Base-by-base conservation (phyloP, 441 rosid species). In the Adansonia grandidieri region DNA sequence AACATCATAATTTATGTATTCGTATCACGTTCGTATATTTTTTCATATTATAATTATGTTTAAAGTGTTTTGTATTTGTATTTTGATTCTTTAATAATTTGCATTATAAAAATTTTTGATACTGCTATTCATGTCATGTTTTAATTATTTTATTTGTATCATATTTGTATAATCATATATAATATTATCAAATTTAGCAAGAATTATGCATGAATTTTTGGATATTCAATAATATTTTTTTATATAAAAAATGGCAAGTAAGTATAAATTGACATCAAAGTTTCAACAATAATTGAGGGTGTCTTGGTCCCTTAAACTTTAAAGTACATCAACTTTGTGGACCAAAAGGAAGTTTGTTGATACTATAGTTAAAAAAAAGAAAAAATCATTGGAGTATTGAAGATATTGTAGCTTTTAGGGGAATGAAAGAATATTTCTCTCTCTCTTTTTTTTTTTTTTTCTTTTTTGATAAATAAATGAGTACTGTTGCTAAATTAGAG, bases 241-340 rank as follows among this genome's bases (percentile, higher is more conserved):
- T 24, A 0, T 63, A 75, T 63, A 11, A 15, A 45, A 74, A 63
- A 5, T 61, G 28, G 9, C n/a, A 19, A 62, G 32, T 47, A 17
- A 2, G 10, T 9, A 61, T 9, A 45, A 75, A 20, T 51, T 63
- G 57, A 62, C 47, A 17, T 75, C 45, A 48, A 44, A 75, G 45
- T 47, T 50, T 63, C 70, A 47, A 24, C 42, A 61, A 48, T 75
- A 62, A 75, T 62, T 62, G 57, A 37, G 69, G 62, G 32, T 7
- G 13, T 19, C 42, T 42, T 58, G 19, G 19, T 4, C 54, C 54
- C 76, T 20, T 8, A 2, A 11, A 53, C 51, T 58, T 73, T 11
- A 13, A 73, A 57, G n/a, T 37, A 10, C 50, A 71, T 53, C 20
- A 17, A 37, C 42, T 19, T 19, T 17, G 65, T 40, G 65, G 65